A percentile compares a stretch with the other conserved stretches of the same genome.
Evolutionary conservation across 352 stramenopile species (phyloP).

Genomic region (Globisporangium acanthophoron): DNA sequence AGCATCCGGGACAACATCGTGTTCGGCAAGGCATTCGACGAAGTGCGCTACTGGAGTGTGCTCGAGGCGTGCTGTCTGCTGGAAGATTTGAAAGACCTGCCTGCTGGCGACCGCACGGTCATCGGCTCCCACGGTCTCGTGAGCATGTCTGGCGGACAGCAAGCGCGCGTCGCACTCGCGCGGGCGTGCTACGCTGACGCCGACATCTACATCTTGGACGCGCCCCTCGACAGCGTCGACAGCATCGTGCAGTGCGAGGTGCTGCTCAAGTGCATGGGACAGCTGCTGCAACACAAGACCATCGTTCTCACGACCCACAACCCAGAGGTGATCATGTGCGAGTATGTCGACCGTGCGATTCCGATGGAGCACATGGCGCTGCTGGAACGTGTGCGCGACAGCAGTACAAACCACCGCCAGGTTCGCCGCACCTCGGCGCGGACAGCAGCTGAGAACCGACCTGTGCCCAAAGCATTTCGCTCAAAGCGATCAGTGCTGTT

Average conservation of each 20-base stretch:
- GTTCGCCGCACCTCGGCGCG: conserved; percentile 15
- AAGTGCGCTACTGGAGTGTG: conserved; percentile 55
- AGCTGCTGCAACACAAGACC: conserved; percentile 46
- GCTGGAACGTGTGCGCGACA: conserved; percentile 8
- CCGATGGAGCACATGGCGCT: conserved; percentile 26
- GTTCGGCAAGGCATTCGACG: conserved; percentile 85
- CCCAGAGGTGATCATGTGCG: conserved; percentile 36
- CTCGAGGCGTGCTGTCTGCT: conserved; percentile 52
- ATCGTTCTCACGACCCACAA: conserved; percentile 54
- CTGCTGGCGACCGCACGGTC: conserved; percentile 50
- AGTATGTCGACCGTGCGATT: conserved; percentile 35
- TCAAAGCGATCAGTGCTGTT: conserved; percentile 11
- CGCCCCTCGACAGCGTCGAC: conserved; percentile 49
- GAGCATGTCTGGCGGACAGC: conserved; percentile 54
- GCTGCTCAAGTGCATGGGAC: conserved; percentile 47
- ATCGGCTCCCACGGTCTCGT: conserved; percentile 38
- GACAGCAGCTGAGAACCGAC: conserved; percentile 1
- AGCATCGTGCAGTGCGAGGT: conserved; percentile 55
- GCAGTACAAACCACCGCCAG: conserved; percentile 5
- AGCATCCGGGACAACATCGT: conserved; percentile 97
- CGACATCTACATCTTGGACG: conserved; percentile 47
- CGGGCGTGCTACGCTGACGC: conserved; percentile 51
- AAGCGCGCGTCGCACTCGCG: conserved; percentile 47
- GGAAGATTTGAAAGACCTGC: conserved; percentile 34
- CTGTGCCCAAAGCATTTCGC: not conserved